phyloP scores from a whole-genome alignment of 2,329 filamentous ascomycete genomes.

The Bimuria novae-zelandiae region DNA sequence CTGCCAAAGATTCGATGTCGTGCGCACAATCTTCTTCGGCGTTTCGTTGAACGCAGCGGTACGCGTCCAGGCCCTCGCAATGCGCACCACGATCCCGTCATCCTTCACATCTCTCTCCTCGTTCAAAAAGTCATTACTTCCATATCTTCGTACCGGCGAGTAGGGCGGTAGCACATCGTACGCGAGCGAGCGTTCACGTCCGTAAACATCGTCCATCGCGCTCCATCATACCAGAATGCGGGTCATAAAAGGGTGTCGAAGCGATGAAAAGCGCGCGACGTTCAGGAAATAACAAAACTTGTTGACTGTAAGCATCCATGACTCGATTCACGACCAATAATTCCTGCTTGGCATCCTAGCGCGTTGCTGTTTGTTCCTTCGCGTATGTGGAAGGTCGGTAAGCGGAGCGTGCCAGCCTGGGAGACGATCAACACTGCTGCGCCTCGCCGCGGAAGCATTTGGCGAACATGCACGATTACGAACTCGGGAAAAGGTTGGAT shows the following conservation, averaged over 20 bases:
- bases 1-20: neutral
- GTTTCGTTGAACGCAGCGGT: neutral
- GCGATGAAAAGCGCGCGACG: neutral
- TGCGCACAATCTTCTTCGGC: neutral
- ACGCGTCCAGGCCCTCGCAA: neutral
- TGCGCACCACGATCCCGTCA: neutral
- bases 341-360: neutral
- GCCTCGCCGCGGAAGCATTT: neutral
- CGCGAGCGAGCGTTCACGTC: neutral
- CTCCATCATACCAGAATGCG: neutral
- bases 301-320: neutral
- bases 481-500: neutral
- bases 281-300: neutral
- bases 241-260: neutral
- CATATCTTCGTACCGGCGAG: neutral
- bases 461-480: neutral
- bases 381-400: neutral
- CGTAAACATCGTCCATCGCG: neutral
- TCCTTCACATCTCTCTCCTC: neutral
- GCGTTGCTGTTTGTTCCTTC: neutral
- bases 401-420: neutral
- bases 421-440: constrained; percentile 1
- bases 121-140: neutral
- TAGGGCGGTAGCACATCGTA: constrained; percentile 1
- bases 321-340: neutral